A percentile compares a stretch with the other conserved stretches of the same genome.
Conservation (phyloP, 495 filamentous ascomycete genomes). For the Penicillium arizonense region DNA sequence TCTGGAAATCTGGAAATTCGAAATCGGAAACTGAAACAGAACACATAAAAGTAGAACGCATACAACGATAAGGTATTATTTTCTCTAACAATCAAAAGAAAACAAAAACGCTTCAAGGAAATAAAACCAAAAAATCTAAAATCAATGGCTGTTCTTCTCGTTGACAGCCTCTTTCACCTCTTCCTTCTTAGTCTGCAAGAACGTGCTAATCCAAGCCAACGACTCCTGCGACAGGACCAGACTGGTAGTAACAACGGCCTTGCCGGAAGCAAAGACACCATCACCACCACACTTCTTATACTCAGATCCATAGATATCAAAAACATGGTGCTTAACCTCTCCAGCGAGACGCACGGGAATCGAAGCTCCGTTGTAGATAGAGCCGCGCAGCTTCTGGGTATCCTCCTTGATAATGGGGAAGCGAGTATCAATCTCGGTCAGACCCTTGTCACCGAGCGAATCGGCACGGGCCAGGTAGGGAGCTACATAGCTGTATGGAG, state of each 20-base stretch:
- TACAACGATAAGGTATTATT: constrained; percentile 21
- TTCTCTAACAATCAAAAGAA: constrained; percentile 21
- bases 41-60: not conserved
- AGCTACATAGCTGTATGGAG: constrained; percentile 71
- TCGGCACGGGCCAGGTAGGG: constrained; percentile 86
- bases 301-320: constrained; percentile 68
- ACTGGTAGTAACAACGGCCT: constrained; percentile 72
- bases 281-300: constrained; percentile 74
- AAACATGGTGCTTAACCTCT: constrained; percentile 74
- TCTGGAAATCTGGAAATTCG: not conserved
- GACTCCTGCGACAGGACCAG: constrained; percentile 70
- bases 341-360: constrained; percentile 64
- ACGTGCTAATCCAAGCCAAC: constrained; percentile 54
- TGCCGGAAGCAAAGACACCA: constrained; percentile 63
- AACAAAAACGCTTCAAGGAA: constrained; percentile 5
- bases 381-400: constrained; percentile 69
- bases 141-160: constrained; percentile 48
- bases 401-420: constrained; percentile 91
- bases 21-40: not conserved
- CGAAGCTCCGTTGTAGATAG: constrained; percentile 60
- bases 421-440: constrained; percentile 69
- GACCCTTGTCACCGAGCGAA: constrained; percentile 68
- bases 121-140: constrained; percentile 9
- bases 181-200: constrained; percentile 58
- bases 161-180: constrained; percentile 56